Evolutionary conservation across 805 yeast genomes (phyloP).

Genomic region (Monosporozyma unispora): DNA sequence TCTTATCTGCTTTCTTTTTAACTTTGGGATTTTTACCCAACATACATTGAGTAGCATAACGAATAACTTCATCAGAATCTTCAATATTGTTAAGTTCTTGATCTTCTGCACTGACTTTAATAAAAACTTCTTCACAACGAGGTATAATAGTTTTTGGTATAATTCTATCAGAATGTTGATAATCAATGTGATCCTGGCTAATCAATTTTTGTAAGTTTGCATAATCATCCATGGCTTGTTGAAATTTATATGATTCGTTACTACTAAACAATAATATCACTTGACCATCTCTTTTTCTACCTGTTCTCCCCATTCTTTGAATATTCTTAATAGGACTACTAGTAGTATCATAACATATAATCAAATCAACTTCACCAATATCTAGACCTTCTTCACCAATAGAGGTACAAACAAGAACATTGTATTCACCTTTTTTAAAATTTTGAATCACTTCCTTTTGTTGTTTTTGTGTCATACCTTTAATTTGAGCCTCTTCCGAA

Average conservation of each 20-base stretch:
- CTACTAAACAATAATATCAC: conserved; percentile 68
- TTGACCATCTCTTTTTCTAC: conserved; percentile 85
- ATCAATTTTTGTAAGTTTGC: conserved; percentile 66
- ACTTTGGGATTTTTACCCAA: conserved; percentile 29
- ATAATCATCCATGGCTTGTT: conserved; percentile 78
- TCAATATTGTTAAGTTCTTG: conserved; percentile 42
- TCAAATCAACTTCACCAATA: conserved; percentile 94
- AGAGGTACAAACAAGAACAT: conserved; percentile 87
- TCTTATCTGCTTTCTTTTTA: conserved; percentile 11
- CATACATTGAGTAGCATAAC: conserved; percentile 59
- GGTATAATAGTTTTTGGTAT: conserved; percentile 55
- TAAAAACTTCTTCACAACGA: conserved; percentile 41
- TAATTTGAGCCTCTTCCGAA: conserved; percentile 66
- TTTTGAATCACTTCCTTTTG: conserved; percentile 72
- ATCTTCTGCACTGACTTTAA: conserved; percentile 68
- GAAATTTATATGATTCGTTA: conserved; percentile 70
- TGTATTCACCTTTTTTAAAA: conserved; percentile 65
- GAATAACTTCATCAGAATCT: conserved; percentile 60
- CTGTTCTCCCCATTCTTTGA: conserved; percentile 97
- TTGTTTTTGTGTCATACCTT: conserved; percentile 84
- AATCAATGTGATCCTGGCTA: conserved; percentile 36
- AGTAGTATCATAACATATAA: conserved; percentile 87
- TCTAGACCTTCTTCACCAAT: conserved; percentile 98
- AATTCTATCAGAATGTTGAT: conserved; percentile 52
- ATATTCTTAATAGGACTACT: conserved; percentile 87